phyloP scores from a whole-genome alignment of 768 basidiomycete species.

The Pleurotus tuoliensis region DNA sequence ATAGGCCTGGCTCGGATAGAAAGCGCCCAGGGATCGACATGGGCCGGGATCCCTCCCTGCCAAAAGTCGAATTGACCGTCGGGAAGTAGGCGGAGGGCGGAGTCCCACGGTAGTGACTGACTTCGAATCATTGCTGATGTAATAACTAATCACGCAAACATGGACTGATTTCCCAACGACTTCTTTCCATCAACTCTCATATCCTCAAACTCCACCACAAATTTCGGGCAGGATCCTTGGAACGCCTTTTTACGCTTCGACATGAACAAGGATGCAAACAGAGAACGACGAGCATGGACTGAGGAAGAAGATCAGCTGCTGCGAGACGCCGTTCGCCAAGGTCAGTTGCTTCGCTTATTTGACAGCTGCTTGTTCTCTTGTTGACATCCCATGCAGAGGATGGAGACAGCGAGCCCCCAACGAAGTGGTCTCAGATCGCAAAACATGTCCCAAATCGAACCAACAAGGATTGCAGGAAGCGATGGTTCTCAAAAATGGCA shows the following conservation, averaged over 20 bases:
- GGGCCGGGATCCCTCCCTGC: too few relatives aligned
- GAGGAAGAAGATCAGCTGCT: conserved; percentile 50
- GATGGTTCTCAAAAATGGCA: conserved; percentile 64
- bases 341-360: conserved; percentile 21
- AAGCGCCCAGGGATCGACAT: too few relatives aligned
- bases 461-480: conserved; percentile 62
- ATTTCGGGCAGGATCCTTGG: too few relatives aligned
- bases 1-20: too few relatives aligned
- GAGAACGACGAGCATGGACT: conserved; percentile 51
- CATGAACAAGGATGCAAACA: conserved; percentile 12
- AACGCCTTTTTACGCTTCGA: not conserved
- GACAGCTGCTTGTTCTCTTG: too few relatives aligned
- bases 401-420: conserved; percentile 48
- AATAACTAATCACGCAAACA: not conserved
- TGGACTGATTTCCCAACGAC: not conserved
- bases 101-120: not conserved
- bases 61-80: too few relatives aligned
- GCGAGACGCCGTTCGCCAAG: conserved; percentile 45
- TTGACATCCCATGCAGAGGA: conserved; percentile 36
- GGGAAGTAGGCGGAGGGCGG: too few relatives aligned
- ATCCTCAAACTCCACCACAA: too few relatives aligned
- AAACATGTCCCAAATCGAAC: conserved; percentile 59
- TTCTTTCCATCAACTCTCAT: too few relatives aligned
- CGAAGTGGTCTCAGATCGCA: conserved; percentile 11
- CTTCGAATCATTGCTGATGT: not conserved